Evolutionary conservation across 441 rosid genomes (phyloP), one percentile per base, ranked within the genome.

Genomic region (Syzygium malaccense): DNA sequence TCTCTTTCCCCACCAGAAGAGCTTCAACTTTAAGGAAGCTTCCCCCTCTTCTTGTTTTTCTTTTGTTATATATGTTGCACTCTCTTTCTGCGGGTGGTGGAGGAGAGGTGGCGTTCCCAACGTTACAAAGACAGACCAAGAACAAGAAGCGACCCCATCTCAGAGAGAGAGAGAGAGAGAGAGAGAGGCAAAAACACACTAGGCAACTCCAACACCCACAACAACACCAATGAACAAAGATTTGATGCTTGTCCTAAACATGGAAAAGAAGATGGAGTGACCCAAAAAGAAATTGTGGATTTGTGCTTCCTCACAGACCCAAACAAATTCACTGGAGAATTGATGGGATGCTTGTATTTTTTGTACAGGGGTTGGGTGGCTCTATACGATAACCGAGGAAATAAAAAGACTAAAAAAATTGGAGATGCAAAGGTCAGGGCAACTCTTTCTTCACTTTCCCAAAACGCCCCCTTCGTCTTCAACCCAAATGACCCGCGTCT

Each of bases 71-170:
- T 86, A 60, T 23, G 66, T 55, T 1, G 56, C 12, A n/a, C 48
- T 48, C 79, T 53, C 85, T 28, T 79, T 32, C 51, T 14, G 53
- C 18, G 85, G 89, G 28, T 25, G 57, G 75, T 28, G 55, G 56
- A 80, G 32, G 86, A 87, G 28, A 80, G 91, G 78, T 91, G 93
- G 91, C 89, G 90, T 90, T 86, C 83, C 37, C 51, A 89, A 91
- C 90, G 93, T 91, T 91, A 91, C 89, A 89, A 41, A 86, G 90
- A 89, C 89, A 87, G 83, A 88, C 89, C 88, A 88, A 88, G 51
- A 75, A 75, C 83, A 41, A 26, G 51, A 37, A 75, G 86, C 7
- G 93, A 92, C 89, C 94, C 90, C 94, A 93, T 91, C 68, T 88
- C 33, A 88, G 87, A 55, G 87, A 88, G 18, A 64, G 55, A 71